Conservation (phyloP, 495 filamentous ascomycete genomes). For the Aspergillus sclerotioniger region DNA sequence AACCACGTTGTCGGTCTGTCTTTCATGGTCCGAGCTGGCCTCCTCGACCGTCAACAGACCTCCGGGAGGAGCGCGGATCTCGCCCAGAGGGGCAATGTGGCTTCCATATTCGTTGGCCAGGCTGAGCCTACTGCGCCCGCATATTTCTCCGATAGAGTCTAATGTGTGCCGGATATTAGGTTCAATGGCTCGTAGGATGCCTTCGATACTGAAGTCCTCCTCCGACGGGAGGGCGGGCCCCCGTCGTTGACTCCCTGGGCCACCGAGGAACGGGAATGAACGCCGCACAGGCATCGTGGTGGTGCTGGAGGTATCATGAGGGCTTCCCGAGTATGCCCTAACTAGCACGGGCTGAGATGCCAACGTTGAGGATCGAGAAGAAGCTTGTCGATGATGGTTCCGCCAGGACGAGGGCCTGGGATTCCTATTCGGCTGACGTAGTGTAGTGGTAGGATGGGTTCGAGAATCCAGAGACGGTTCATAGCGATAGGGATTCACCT, state of each 20-base stretch:
- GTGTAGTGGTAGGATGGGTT: constrained; percentile 27
- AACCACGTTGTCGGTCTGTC: constrained; percentile 31
- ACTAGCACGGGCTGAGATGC: constrained; percentile 46
- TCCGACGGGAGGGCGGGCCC: constrained; percentile 44
- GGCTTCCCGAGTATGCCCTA: constrained; percentile 41
- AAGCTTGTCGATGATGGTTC: constrained; percentile 16
- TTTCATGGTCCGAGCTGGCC: constrained; percentile 35
- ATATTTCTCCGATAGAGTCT: constrained; percentile 64
- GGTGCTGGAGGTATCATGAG: constrained; percentile 19
- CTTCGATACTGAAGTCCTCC: constrained; percentile 58
- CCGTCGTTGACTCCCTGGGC: constrained; percentile 17
- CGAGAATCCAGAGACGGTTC: constrained; percentile 27
- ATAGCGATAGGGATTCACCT: constrained; percentile 24
- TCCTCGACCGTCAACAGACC: constrained; percentile 44
- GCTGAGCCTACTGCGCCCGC: constrained; percentile 58
- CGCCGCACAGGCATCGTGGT: constrained; percentile 38
- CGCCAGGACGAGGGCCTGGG: constrained; percentile 26
- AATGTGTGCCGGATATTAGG: constrained; percentile 56
- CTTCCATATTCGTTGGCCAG: constrained; percentile 63
- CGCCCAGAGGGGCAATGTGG: constrained; percentile 60
- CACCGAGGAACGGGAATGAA: constrained; percentile 28
- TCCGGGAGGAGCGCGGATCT: constrained; percentile 45
- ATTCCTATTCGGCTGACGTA: constrained; percentile 30
- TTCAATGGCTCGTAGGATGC: constrained; percentile 58
- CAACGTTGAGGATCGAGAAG: constrained; percentile 24